Evolutionary conservation across 768 basidiomycete species (phyloP).

Genomic region (Krasilnikovozyma curviuscula): DNA sequence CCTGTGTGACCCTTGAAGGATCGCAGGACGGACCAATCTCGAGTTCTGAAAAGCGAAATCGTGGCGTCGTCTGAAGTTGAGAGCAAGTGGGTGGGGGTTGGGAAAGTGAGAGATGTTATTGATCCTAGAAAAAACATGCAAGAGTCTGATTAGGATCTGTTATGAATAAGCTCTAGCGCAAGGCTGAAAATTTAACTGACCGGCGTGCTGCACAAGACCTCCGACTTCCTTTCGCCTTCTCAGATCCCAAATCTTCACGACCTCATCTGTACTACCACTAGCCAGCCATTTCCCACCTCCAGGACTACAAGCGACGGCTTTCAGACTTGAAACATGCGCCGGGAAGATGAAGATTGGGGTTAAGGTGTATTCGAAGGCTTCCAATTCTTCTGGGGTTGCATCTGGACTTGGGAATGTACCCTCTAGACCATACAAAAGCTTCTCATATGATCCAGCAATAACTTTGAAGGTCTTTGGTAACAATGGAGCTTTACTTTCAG

Average conservation of each 20-base stretch:
- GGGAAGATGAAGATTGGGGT: slow-evolving; percentile 89
- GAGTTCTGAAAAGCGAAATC: slow-evolving; percentile 69
- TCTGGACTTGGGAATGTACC: slow-evolving; percentile 30
- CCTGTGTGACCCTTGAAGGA: slow-evolving; percentile 83
- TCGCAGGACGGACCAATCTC: slow-evolving; percentile 83
- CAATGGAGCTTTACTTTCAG: neutral
- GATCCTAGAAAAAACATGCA: slow-evolving; percentile 42
- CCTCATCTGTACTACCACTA: slow-evolving; percentile 87
- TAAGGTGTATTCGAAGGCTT: slow-evolving; percentile 25
- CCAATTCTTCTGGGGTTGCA: slow-evolving; percentile 20
- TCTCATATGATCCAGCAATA: slow-evolving; percentile 88
- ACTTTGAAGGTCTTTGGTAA: slow-evolving; percentile 47
- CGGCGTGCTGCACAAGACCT: slow-evolving; percentile 83
- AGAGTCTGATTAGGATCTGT: too few relatives aligned
- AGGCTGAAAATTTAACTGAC: too few relatives aligned
- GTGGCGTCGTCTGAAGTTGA: slow-evolving; percentile 87
- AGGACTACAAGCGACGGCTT: slow-evolving; percentile 71
- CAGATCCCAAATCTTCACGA: slow-evolving; percentile 92
- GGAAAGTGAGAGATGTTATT: slow-evolving; percentile 70
- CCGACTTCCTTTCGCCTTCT: slow-evolving; percentile 81
- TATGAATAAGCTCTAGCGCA: too few relatives aligned
- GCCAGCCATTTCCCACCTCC: slow-evolving; percentile 89
- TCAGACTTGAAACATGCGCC: slow-evolving; percentile 83
- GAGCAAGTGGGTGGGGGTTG: slow-evolving; percentile 70
- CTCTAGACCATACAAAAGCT: slow-evolving; percentile 74